Base-by-base conservation (phyloP, 352 stramenopile genomes). In the Aphanomyces stellatus region DNA sequence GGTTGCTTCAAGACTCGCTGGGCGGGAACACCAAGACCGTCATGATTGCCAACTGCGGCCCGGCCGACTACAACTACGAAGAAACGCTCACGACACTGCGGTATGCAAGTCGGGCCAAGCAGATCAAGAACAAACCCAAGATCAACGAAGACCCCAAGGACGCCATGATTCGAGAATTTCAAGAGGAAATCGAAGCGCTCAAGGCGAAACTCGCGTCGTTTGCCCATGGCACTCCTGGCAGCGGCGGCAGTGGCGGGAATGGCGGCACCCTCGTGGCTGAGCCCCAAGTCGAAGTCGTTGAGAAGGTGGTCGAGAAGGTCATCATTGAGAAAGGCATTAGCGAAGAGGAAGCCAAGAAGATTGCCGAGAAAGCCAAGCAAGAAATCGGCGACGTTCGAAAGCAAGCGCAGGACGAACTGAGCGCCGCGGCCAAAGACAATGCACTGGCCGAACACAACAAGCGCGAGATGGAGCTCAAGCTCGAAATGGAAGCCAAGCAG, bases 81-180 rank as follows among this genome's bases (percentile, higher is more conserved):
- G 83, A 93, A 76, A 98, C 87, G 5, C 72, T 98, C 5, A 97
- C 88, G 10, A 98, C 95, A 10, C 72, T 98, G 22, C 82, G 92
- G 22, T 99, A 99, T 76, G 96, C 96, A 8, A 98, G 96, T 73
- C 91, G 97, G 25, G 97, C 97, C 31, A 99, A 99, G 84, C 99
- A 99, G 75, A 99, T 99, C 76, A 99, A 99, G 72, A 99, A 99
- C 79, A 98, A 98, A 62, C 96, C 96, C 1, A 96, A 97, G 65
- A 98, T 99, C 57, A 99, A 99, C 71, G 93, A 99, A 72, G 96
- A 99, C 70, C 93, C 94, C 0, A 99, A 99, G 70, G 95, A 99
- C 70, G 88, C 95, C n/a, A 98, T 98, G 90, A 92, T 99, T 28
- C 81, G 91, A 22, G 92, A 99, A 74, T 98, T 98, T 69, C 92